A percentile compares a stretch with the other conserved stretches of the same genome.
Conservation (phyloP, 2,329 filamentous ascomycete species). For the Ophiostoma pallidulum region DNA sequence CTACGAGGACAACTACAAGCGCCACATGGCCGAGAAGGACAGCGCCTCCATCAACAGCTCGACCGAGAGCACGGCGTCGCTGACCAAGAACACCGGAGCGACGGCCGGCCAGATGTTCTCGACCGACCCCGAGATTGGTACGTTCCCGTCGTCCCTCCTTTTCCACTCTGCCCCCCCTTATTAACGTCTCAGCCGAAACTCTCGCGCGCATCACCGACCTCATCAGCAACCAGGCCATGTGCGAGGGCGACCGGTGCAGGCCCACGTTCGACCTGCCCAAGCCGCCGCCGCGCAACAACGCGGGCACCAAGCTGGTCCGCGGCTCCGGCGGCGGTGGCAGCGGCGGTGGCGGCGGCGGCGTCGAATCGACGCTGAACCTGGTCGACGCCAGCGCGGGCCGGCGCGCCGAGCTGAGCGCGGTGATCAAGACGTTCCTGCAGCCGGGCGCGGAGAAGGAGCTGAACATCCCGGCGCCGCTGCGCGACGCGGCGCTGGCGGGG, state of each 20-base stretch:
- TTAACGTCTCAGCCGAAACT: constrained; percentile 20
- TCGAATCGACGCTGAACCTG: constrained; percentile 13
- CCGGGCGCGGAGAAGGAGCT: constrained; percentile 36
- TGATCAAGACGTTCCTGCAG: constrained; percentile 32
- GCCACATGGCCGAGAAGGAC: constrained; percentile 19
- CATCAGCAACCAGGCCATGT: constrained; percentile 23
- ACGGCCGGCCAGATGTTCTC: constrained; percentile 14
- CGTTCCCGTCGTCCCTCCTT: constrained; percentile 10
- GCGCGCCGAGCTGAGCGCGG: constrained; percentile 27
- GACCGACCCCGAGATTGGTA: constrained; percentile 27
- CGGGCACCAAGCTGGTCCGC: neutral
- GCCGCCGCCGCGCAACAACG: neutral
- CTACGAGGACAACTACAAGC: constrained; percentile 28
- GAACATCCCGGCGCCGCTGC: constrained; percentile 35
- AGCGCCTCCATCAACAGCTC: constrained; percentile 19
- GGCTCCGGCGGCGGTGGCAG: too few relatives aligned
- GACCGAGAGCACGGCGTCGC: constrained; percentile 22
- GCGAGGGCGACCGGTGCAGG: constrained; percentile 15
- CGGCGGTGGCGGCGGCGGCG: too few relatives aligned
- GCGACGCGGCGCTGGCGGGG: constrained; percentile 28
- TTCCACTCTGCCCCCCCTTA: neutral
- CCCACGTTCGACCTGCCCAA: constrained; percentile 12
- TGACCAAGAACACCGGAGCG: constrained; percentile 15
- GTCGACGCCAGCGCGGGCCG: constrained; percentile 16
- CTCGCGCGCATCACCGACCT: constrained; percentile 22